Evolutionary conservation across 805 yeast species (phyloP), one percentile per base, ranked within the genome.

Genomic region (Saccharomyces jurei): DNA sequence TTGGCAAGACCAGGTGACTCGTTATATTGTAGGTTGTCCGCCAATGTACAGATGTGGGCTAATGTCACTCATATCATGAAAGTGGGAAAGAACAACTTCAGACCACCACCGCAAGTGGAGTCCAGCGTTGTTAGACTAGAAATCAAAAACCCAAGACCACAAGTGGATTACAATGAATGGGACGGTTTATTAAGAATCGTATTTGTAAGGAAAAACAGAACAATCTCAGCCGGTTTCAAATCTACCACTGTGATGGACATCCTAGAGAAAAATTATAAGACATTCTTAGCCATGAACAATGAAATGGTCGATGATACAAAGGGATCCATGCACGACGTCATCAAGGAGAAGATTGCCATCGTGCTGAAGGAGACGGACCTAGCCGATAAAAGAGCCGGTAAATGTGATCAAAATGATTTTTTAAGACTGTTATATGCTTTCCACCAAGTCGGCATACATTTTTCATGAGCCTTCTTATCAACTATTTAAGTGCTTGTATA

Each of bases 11-110:
- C 99, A 0, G 99, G 99, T n/a, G 98, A 94, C 63, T 71, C 89
- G 0, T 76, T 94, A 44, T 94, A 92, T 74, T 90, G 97, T 71
- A 81, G 99, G 65, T 77, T 94, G 53, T 86, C 96, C 31, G 98
- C 96, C 30, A 94, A 94, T 67, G 98, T 94, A 1, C 99, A 94
- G 68, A 92, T 94, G 98, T 94, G 98, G 97, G 97, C 97, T n/a
- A 89, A 89, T 60, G 97, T 94, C 14, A 90, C 96, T 6, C 99
- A 94, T 70, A 88, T 94, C 52, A 94, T 94, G 99, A 94, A 94
- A 72, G 99, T 94, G 30, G 98, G 98, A 26, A 87, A 84, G 68
- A 94, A 94, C 68, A 94, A 94, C 67, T 94, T 94, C 77, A 80
- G 97, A 63, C 99, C 99, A 26, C 99, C 99, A 10, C 99, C 99